These are phyloP conservation scores for Candida broadrunensis DNA, from an alignment of 805 yeast species.

Conservation along the genomic window DNA sequence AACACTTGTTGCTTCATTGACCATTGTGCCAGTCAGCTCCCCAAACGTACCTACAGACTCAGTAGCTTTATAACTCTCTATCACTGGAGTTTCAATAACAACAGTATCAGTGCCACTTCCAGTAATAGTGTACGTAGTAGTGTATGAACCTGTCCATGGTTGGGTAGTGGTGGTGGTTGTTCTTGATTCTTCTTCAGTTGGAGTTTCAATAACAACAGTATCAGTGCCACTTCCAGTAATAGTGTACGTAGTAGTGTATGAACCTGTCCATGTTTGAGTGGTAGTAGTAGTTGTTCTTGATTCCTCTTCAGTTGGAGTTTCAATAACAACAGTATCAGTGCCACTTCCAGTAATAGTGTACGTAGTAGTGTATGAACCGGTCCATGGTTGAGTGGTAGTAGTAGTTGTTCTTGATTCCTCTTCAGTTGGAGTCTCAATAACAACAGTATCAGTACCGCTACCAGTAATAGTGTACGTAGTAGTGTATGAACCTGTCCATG, in stretches of 20 bases:
- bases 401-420: too few relatives aligned
- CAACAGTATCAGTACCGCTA: too few relatives aligned
- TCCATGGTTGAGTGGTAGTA: too few relatives aligned
- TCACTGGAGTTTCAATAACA: too few relatives aligned
- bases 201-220: slow-evolving; percentile 10
- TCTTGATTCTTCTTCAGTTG: slow-evolving; percentile 7
- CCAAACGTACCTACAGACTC: not conserved
- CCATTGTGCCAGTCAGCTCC: not conserved
- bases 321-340: too few relatives aligned
- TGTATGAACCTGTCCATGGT: slow-evolving; percentile 6
- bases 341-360: too few relatives aligned
- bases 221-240: slow-evolving; percentile 8
- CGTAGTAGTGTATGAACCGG: too few relatives aligned
- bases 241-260: slow-evolving; percentile 13
- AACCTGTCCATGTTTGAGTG: not conserved
- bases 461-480: too few relatives aligned
- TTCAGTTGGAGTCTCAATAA: too few relatives aligned
- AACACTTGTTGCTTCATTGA: not conserved
- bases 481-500: too few relatives aligned
- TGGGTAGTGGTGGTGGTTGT: slow-evolving; percentile 8
- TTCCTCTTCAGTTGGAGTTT: too few relatives aligned
- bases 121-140: slow-evolving; percentile 4
- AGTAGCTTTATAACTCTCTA: not conserved
- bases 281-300: not conserved
- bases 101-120: slow-evolving; percentile 3